Evolutionary conservation across 2,329 filamentous ascomycete species (phyloP).

Genomic region (Paecilomyces fulvus): DNA sequence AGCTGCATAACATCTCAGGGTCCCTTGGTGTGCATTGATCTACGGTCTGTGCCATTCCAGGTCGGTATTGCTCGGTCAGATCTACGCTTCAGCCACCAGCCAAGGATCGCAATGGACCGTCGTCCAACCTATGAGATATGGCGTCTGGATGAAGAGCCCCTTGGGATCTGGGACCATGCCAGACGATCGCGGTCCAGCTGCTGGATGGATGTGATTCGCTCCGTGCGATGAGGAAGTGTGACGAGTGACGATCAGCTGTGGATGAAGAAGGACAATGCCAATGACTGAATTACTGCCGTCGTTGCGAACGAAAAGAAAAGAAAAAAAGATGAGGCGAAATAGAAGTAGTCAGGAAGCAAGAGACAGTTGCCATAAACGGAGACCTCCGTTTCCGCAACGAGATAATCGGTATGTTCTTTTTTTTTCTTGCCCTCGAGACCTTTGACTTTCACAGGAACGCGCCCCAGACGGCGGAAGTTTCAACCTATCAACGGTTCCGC

Average conservation of each 20-base stretch:
- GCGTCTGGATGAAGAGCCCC: not conserved
- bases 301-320: not conserved
- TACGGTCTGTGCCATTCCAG: not conserved
- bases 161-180: not conserved
- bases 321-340: not conserved
- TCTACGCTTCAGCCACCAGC: not conserved
- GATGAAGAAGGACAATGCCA: not conserved
- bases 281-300: not conserved
- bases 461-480: not conserved
- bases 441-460: not conserved
- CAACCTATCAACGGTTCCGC: not conserved
- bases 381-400: not conserved
- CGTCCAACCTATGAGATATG: too few species aligned
- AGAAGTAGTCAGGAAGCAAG: not conserved
- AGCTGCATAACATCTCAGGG: not conserved
- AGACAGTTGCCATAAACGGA: not conserved
- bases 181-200: not conserved
- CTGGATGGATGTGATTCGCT: not conserved
- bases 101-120: not conserved
- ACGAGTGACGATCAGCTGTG: not conserved
- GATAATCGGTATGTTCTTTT: not conserved
- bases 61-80: not conserved
- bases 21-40: not conserved
- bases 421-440: not conserved
- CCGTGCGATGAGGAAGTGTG: not conserved